phyloP scores from a whole-genome alignment of 768 basidiomycete genomes.

The Boletus rufocinnamomeus region DNA sequence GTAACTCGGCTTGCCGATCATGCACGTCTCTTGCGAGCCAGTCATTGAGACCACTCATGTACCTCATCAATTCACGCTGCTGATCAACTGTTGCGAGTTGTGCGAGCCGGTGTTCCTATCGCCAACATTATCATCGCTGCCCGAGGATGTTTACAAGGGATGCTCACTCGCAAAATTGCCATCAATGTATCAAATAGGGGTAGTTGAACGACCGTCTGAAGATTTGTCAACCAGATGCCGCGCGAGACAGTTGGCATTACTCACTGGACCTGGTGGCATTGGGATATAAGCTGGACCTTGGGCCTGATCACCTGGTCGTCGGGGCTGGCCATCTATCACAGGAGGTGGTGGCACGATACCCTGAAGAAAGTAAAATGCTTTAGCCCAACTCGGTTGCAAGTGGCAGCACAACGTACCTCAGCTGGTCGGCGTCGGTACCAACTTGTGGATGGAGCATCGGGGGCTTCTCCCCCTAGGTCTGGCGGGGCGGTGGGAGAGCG shows the following conservation, averaged over 20 bases:
- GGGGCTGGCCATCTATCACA: conserved; percentile 17
- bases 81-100: conserved; percentile 77
- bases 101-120: conserved; percentile 73
- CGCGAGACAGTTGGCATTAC: conserved; percentile 23
- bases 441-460: conserved; percentile 16
- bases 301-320: conserved; percentile 26
- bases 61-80: conserved; percentile 77
- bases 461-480: conserved; percentile 18
- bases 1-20: conserved; percentile 75
- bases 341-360: conserved; percentile 31
- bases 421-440: conserved; percentile 29
- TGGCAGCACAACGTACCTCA: conserved; percentile 18
- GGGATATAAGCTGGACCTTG: conserved; percentile 39
- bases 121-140: conserved; percentile 10
- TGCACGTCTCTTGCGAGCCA: conserved; percentile 81
- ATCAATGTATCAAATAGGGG: conserved; percentile 73
- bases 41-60: conserved; percentile 72
- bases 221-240: conserved; percentile 7
- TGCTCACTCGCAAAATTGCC: conserved; percentile 61
- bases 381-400: neutral
- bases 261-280: conserved; percentile 57
- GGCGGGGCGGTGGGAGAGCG: conserved; percentile 32
- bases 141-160: conserved; percentile 3
- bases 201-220: conserved; percentile 59
- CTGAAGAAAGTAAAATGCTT: conserved; percentile 14